A percentile compares a stretch with the other conserved stretches of the same genome.
phyloP scores from a whole-genome alignment of 106 monocot genomes.

The Ottelia alismoides region DNA sequence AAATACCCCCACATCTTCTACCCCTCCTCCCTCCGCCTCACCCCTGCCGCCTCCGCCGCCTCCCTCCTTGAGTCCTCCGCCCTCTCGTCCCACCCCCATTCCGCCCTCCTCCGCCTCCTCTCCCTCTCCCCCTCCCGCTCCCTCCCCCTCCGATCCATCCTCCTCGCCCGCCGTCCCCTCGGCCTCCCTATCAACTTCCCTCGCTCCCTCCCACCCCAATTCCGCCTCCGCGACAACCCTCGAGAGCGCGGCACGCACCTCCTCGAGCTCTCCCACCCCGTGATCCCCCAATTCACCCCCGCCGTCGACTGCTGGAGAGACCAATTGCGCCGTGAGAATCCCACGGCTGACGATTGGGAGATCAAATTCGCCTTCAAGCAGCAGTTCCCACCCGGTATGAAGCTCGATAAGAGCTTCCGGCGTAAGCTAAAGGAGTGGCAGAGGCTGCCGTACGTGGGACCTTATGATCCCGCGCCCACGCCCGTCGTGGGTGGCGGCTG shows the following conservation, averaged over 20 bases:
- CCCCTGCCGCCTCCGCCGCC: no score
- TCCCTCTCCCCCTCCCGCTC: no score
- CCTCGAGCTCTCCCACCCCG: constrained; percentile 6
- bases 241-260: constrained; percentile 53
- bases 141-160: no score
- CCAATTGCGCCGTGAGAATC: not conserved
- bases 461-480: constrained; percentile 34
- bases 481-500: constrained; percentile 9
- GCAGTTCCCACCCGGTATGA: constrained; percentile 64
- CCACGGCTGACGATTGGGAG: constrained; percentile 10
- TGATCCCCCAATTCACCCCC: constrained; percentile 10
- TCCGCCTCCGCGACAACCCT: constrained; percentile 39
- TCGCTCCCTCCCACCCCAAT: no score
- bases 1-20: no score
- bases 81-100: not conserved
- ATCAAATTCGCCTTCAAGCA: constrained; percentile 45
- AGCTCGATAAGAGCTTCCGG: constrained; percentile 38
- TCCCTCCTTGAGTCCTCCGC: constrained; percentile 20
- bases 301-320: constrained; percentile 30
- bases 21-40: no score
- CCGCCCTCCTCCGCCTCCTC: no score
- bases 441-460: constrained; percentile 41
- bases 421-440: constrained; percentile 57
- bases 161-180: no score
- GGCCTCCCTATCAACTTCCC: no score